Percentiles rank a stretch among this genome's conserved stretches.
These are phyloP conservation scores for Teratosphaeria gauchensis DNA, from an alignment of 2,329 filamentous ascomycete genomes.

Conservation along the genomic window DNA sequence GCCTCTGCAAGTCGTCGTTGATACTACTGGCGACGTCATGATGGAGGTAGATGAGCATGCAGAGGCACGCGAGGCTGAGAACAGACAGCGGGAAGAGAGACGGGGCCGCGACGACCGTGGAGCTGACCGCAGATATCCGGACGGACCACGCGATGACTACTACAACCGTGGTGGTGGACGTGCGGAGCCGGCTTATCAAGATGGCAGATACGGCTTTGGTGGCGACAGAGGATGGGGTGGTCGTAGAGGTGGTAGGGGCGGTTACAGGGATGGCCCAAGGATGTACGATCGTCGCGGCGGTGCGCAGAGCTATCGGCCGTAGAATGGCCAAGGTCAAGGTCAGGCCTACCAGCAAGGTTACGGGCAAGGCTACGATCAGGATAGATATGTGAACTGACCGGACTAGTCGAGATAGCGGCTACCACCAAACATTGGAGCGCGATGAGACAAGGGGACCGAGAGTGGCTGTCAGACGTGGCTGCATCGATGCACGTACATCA, in stretches of 20 bases:
- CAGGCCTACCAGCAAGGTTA: not conserved
- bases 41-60: constrained; percentile 36
- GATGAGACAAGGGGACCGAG: not conserved
- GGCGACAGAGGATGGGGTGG: constrained; percentile 16
- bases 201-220: constrained; percentile 35
- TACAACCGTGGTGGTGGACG: constrained; percentile 16
- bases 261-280: constrained; percentile 18
- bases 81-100: constrained; percentile 24
- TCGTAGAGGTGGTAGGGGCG: constrained; percentile 12
- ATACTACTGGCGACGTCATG: constrained; percentile 22
- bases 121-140: not conserved
- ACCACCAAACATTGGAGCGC: not conserved
- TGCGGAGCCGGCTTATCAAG: constrained; percentile 30
- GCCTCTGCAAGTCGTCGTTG: constrained; percentile 7
- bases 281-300: constrained; percentile 18
- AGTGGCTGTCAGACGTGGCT: too few relatives aligned
- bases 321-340: constrained; percentile 1
- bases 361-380: not conserved
- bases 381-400: not conserved
- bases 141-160: constrained; percentile 6
- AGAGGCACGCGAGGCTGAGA: constrained; percentile 19
- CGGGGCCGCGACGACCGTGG: constrained; percentile 17
- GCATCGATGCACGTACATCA: not conserved
- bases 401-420: not conserved
- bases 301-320: constrained; percentile 17